These are phyloP conservation scores for Eryngium alpinum DNA, from an alignment of 140 eudicot genomes.

Conservation along the genomic window DNA sequence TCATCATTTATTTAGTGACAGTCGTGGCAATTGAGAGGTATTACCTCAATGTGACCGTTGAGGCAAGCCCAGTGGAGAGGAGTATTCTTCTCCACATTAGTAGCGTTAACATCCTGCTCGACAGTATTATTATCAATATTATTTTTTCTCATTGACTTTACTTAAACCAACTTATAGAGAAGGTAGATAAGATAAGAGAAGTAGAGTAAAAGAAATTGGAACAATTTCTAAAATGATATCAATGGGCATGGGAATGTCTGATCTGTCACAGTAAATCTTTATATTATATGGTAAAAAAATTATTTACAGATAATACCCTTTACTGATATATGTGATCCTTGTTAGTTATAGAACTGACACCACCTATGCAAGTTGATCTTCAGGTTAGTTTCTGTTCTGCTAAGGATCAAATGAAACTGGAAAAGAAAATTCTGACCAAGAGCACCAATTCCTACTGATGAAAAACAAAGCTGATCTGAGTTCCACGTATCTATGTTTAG, in stretches of 20 bases:
- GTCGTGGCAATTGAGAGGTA: neutral
- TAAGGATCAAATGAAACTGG: neutral
- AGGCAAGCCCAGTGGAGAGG: conserved; percentile 98
- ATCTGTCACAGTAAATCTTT: no score
- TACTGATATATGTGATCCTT: no score
- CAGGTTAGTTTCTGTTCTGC: neutral
- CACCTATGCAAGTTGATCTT: neutral
- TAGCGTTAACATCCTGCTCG: conserved; percentile 70
- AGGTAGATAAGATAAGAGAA: neutral
- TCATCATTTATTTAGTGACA: neutral
- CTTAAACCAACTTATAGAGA: neutral
- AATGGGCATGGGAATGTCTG: neutral
- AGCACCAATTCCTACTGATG: neutral
- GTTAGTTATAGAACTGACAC: neutral
- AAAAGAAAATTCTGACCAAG: neutral
- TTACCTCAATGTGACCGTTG: conserved; percentile 82
- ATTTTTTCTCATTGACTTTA: neutral
- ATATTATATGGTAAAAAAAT: no score
- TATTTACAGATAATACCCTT: no score
- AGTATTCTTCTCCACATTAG: conserved; percentile 70
- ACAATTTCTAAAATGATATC: neutral
- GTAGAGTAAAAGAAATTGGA: neutral
- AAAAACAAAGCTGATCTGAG: neutral
- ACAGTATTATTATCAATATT: conserved; percentile 11
- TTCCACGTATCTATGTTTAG: neutral